phyloP scores from a whole-genome alignment of 164 flowering plant genomes.

The Piper longum region DNA sequence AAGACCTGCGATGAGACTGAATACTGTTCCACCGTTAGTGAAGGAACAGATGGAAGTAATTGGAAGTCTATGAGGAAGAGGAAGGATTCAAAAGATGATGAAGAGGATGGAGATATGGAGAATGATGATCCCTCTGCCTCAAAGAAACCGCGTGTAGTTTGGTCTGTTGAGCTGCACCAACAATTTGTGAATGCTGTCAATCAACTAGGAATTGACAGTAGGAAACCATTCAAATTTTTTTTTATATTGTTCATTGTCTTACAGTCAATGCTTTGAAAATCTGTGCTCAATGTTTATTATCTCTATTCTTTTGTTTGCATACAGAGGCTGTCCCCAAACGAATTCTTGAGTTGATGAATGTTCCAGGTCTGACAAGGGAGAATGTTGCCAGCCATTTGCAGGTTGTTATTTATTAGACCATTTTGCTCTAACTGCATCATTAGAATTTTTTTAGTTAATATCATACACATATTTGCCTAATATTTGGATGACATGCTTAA shows the following conservation, averaged over 20 bases:
- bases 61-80: slow-evolving; percentile 40
- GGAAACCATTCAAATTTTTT: slow-evolving; percentile 7
- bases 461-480: not conserved
- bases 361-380: slow-evolving; percentile 78
- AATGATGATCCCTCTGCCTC: slow-evolving; percentile 52
- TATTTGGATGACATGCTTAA: not conserved
- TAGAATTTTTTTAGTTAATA: not conserved
- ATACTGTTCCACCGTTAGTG: slow-evolving; percentile 46
- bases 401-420: slow-evolving; percentile 26
- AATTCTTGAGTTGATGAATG: slow-evolving; percentile 89
- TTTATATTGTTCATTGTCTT: not conserved
- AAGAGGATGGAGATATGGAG: slow-evolving; percentile 52
- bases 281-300: not conserved
- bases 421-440: not conserved
- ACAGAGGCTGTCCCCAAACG: slow-evolving; percentile 95
- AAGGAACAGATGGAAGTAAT: slow-evolving; percentile 38
- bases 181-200: slow-evolving; percentile 79
- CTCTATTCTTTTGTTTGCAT: not conserved
- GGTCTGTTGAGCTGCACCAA: slow-evolving; percentile 88
- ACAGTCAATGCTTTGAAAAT: no score
- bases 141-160: slow-evolving; percentile 86
- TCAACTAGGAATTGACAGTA: slow-evolving; percentile 91
- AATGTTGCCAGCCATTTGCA: slow-evolving; percentile 94
- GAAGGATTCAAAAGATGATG: slow-evolving; percentile 42
- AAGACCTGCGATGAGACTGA: slow-evolving; percentile 42